phyloP scores from a whole-genome alignment of 805 yeast genomes.

The Kregervanrija delftensis region DNA sequence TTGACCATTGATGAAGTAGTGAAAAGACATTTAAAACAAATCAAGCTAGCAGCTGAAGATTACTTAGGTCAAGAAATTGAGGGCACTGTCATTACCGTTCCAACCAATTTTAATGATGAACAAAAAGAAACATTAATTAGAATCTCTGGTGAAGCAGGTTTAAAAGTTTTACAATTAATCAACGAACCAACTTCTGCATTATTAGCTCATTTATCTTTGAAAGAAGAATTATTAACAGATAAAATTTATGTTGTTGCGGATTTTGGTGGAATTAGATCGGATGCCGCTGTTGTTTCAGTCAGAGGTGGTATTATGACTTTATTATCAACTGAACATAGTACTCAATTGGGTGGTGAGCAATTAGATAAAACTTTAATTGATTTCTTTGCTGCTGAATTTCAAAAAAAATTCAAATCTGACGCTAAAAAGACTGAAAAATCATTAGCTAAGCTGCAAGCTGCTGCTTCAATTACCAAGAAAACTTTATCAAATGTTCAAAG shows the following conservation, averaged over 20 bases:
- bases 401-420: conserved; percentile 76
- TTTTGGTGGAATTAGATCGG: conserved; percentile 93
- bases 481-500: conserved; percentile 85
- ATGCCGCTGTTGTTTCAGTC: conserved; percentile 87
- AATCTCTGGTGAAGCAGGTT: conserved; percentile 64
- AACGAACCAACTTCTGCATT: conserved; percentile 91
- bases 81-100: conserved; percentile 83
- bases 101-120: conserved; percentile 73
- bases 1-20: conserved; percentile 72
- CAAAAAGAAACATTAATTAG: conserved; percentile 60
- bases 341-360: conserved; percentile 79
- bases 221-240: conserved; percentile 49
- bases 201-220: conserved; percentile 63
- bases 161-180: conserved; percentile 78
- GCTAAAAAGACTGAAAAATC: conserved; percentile 81
- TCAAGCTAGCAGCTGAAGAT: conserved; percentile 87
- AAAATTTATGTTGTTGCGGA: conserved; percentile 88
- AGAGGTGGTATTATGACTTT: conserved; percentile 93
- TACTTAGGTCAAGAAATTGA: conserved; percentile 76
- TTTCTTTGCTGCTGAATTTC: conserved; percentile 86
- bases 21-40: conserved; percentile 74
- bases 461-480: conserved; percentile 78
- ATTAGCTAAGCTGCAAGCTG: conserved; percentile 79
- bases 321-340: conserved; percentile 77
- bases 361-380: conserved; percentile 77